Conservation (phyloP, 495 filamentous ascomycete species). For the Antarctomyces pellizariae region DNA sequence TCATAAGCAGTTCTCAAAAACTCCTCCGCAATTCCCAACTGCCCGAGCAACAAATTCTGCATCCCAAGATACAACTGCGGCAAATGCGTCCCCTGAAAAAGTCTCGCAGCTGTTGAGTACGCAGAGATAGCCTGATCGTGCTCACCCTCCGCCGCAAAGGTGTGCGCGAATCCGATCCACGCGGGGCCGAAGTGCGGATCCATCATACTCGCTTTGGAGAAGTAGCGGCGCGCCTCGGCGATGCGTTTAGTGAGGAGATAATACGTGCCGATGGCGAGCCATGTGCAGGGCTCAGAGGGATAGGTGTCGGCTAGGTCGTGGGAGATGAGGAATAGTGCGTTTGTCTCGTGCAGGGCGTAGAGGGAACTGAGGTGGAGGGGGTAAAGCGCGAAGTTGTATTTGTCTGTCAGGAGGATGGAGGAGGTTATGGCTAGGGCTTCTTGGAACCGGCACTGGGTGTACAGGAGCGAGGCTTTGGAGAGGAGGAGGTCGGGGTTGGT, state of each 20-base stretch:
- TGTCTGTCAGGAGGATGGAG: conserved; percentile 53
- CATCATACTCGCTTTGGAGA: conserved; percentile 91
- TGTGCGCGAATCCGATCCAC: conserved; percentile 98
- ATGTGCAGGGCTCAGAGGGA: conserved; percentile 73
- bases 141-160: conserved; percentile 98
- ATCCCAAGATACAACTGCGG: conserved; percentile 94
- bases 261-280: conserved; percentile 87
- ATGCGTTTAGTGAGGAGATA: conserved; percentile 79
- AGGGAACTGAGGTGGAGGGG: conserved; percentile 83
- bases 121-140: conserved; percentile 97
- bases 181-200: conserved; percentile 94
- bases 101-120: conserved; percentile 81
- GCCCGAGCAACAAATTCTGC: conserved; percentile 91
- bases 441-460: conserved; percentile 83
- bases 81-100: conserved; percentile 93
- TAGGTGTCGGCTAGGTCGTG: conserved; percentile 86
- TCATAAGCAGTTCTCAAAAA: conserved; percentile 73
- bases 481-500: conserved; percentile 80
- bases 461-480: conserved; percentile 75
- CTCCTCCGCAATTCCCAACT: conserved; percentile 87
- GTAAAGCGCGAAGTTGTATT: conserved; percentile 73
- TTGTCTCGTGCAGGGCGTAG: conserved; percentile 67
- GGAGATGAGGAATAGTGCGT: conserved; percentile 76
- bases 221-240: conserved; percentile 81
- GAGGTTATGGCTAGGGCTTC: conserved; percentile 68